Base-by-base conservation (phyloP, 805 yeast species). In the Starmerella roubikii region DNA sequence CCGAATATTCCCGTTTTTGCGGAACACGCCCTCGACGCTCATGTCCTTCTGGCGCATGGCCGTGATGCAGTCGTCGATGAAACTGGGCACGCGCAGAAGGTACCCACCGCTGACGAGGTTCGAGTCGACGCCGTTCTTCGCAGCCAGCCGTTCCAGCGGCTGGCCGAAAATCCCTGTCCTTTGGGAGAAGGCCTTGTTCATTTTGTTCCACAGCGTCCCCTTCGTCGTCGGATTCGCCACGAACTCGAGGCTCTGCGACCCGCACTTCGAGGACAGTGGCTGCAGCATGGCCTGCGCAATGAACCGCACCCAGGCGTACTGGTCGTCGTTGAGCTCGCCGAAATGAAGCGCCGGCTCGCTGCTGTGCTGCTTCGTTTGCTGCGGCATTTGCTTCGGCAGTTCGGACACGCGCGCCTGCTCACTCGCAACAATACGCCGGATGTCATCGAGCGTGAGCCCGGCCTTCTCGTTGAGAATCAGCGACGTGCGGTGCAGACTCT, bases 391-490 rank as follows among this genome's bases (percentile, higher is more conserved):
- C 21, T 24, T 28, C 19, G 36, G 32, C 3, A 24, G 12, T 5
- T 37, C 40, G 4, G 38, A 33, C 9, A 29, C 17, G 8, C 29
- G 35, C 0, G 97, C 94, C 58, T 88, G 95, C 52, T 91, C 96
- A 9, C 94, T 88, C 2, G 96, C 94, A 7, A 91, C 96, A 54
- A 91, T 88, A 48, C 97, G 69, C 7, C 97, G 94, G 51, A 91
- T 91, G 59, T 91, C 99, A 59, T 91, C 97, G 50, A 91, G 68
- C 0, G 96, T 88, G 38, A 91, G 69, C 0, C 88, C 78, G 49
- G 80, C 82, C 49, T 88, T 93, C 52, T 75, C 80, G 51, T 78
- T 74, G 39, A 85, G 68, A 35, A 82, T 65, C 48, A 73, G 78
- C 1, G 84, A 70, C 0, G 86, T 76, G 2, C 78, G 68, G 51